phyloP scores from a whole-genome alignment of 345 rosid species.

The Dimocarpus longan region DNA sequence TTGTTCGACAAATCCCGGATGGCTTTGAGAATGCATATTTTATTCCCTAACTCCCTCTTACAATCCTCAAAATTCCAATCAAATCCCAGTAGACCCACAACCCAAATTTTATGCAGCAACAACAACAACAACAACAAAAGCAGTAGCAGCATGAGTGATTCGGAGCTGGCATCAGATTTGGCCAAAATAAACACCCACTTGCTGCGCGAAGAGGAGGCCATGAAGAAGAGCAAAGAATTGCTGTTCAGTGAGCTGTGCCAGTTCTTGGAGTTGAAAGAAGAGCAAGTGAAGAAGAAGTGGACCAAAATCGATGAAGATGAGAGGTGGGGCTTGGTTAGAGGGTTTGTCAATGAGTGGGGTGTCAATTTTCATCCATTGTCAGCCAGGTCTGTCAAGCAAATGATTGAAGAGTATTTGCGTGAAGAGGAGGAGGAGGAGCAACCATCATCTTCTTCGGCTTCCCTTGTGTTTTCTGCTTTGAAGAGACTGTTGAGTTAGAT shows the following conservation, averaged over 20 bases:
- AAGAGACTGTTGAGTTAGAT: constrained; percentile 61
- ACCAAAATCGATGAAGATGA: constrained; percentile 58
- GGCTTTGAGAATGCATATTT: constrained; percentile 43
- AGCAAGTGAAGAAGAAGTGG: constrained; percentile 58
- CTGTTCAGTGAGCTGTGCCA: constrained; percentile 67
- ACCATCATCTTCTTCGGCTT: constrained; percentile 11
- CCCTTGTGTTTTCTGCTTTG: constrained; percentile 54
- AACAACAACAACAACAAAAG: constrained; percentile 25
- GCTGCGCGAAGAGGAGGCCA: constrained; percentile 63
- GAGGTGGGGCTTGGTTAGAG: constrained; percentile 48
- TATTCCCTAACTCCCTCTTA: constrained; percentile 24
- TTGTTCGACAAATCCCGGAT: constrained; percentile 23
- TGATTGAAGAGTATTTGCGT: constrained; percentile 67
- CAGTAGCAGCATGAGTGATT: constrained; percentile 29
- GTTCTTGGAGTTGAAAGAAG: constrained; percentile 45
- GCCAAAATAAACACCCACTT: constrained; percentile 53
- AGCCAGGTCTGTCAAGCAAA: constrained; percentile 58
- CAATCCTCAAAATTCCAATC: constrained; percentile 10
- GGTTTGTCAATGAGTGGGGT: constrained; percentile 67
- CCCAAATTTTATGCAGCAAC: constrained; percentile 39
- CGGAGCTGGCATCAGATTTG: constrained; percentile 60
- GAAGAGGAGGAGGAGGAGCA: constrained; percentile 28
- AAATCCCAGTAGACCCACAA: constrained; percentile 28
- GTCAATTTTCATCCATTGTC: constrained; percentile 71
- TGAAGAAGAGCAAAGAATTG: constrained; percentile 70